These are phyloP conservation scores for Ceratocystis huliohia DNA, from an alignment of 2,329 filamentous ascomycete species.

Conservation along the genomic window DNA sequence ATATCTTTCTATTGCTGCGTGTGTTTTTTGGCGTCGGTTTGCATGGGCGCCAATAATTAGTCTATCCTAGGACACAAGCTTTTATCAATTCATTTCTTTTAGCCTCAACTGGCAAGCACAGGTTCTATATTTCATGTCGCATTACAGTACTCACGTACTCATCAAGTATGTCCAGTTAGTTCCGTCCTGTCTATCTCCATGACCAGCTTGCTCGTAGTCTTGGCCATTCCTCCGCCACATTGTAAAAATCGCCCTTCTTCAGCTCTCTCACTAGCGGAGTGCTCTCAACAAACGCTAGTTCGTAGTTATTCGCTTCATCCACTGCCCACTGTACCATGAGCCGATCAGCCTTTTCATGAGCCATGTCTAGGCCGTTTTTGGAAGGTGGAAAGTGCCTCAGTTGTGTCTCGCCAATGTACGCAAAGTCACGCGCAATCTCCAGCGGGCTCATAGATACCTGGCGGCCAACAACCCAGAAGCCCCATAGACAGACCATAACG, in stretches of 20 bases:
- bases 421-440: conserved; percentile 19
- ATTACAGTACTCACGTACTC: neutral
- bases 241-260: conserved; percentile 17
- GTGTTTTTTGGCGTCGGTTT: neutral
- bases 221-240: conserved; percentile 16
- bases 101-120: neutral
- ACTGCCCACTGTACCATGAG: conserved; percentile 19
- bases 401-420: conserved; percentile 16
- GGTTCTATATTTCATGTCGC: neutral
- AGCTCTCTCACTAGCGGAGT: conserved; percentile 13
- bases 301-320: conserved; percentile 17
- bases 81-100: neutral
- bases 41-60: conserved; percentile 1
- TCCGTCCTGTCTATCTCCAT: neutral
- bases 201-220: neutral
- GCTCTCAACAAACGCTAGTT: conserved; percentile 20
- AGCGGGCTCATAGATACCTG: conserved; percentile 19
- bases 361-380: conserved; percentile 16
- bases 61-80: conserved; percentile 23
- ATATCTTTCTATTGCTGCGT: too few species aligned
- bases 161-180: neutral
- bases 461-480: conserved; percentile 19
- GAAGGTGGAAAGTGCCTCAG: conserved; percentile 19
- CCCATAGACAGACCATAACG: conserved; percentile 17
- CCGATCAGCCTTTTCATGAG: conserved; percentile 11